Base-by-base conservation (phyloP, 805 yeast genomes). In the Helenozyma baotianmanensis region DNA sequence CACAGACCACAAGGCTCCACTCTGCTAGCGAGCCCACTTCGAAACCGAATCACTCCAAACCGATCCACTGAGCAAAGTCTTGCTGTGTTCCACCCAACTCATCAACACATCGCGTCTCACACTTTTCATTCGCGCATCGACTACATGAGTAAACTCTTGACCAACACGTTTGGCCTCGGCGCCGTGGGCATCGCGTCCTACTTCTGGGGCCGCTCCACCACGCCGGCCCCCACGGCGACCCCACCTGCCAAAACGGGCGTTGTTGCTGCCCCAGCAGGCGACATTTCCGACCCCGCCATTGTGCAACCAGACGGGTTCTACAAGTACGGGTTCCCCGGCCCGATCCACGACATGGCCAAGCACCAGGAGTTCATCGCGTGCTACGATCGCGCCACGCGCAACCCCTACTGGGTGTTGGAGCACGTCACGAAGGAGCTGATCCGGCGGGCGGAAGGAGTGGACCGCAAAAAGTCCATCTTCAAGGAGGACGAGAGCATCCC, bases 241-340 rank as follows among this genome's bases (percentile, higher is more conserved):
- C 23, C 40, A 11, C 36, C 43, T 2, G 42, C 40, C 7, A 36
- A 40, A 14, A 22, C 42, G 6, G 40, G 40, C 22, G 38, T 30
- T 11, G 27, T 35, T 21, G 45, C 45, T 26, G 4, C 18, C 4
- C 23, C 16, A 18, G 5, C 35, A 27, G 19, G 32, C 27, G 33
- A 37, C 3, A 42, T 53, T 9, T 39, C 60, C 29, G 58, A 50
- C 30, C 60, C 70, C 18, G 34, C 63, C 5, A 48, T 48, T 4
- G 75, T 86, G 4, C 70, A 76, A 38, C 98, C 97, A 0, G 72
- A 76, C 14, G 95, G 68, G 6, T 88, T 83, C 62, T 89, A 88
- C 67, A 79, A 80, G 48, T 89, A 84, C 54, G 98, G 98, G 3
- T 87, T 85, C 51, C 98, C 97, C 0, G 96, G 96, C 2, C 97